Base-by-base conservation (phyloP, 345 rosid genomes). In the Pelargonium nanum region DNA sequence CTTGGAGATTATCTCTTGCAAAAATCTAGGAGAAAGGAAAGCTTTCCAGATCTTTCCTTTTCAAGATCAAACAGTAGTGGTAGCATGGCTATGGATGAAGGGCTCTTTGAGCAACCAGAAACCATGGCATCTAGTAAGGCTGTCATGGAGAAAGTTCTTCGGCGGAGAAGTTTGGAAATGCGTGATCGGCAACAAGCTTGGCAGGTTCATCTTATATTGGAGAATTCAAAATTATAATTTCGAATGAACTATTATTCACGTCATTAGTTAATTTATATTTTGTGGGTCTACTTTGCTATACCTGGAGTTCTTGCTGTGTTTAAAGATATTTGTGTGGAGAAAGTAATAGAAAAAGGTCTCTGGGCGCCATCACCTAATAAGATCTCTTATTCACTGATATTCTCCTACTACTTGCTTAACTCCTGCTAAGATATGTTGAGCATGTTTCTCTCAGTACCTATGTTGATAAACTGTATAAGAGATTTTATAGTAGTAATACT, bases 91-190 rank as follows among this genome's bases (percentile, higher is more conserved):
- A 64, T 83, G 24, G 89, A 85, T 57, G 95, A 91, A 70, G 83
- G 81, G 54, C 80, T 81, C 70, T 80, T 79, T 74, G 95, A 86
- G 72, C 90, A 76, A 65, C 82, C 78, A 24, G 90, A 82, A 53
- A 79, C 75, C 17, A 62, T 67, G 55, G 69, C 81, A 59, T 75
- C 92, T 30, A 70, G 66, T 71, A 81, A 80, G 56, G 44, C 77
- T 23, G 70, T 77, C 26, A 63, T 67, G 70, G 85, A 86, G 65
- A 85, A 82, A 73, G 68, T 82, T 75, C 73, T 81, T 61, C 5
- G 60, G 67, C 70, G 66, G 17, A 78, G 75, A 77, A 86, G 92
- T 75, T 68, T 78, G 68, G 86, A 74, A 69, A 72, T 91, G 75
- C 73, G 67, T 12, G 86, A 85, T 69, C 84, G 77, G 70, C 98